Percentiles rank a stretch among this genome's conserved stretches.
Evolutionary conservation across 768 basidiomycete genomes (phyloP).

Genomic region (Russula sp.): DNA sequence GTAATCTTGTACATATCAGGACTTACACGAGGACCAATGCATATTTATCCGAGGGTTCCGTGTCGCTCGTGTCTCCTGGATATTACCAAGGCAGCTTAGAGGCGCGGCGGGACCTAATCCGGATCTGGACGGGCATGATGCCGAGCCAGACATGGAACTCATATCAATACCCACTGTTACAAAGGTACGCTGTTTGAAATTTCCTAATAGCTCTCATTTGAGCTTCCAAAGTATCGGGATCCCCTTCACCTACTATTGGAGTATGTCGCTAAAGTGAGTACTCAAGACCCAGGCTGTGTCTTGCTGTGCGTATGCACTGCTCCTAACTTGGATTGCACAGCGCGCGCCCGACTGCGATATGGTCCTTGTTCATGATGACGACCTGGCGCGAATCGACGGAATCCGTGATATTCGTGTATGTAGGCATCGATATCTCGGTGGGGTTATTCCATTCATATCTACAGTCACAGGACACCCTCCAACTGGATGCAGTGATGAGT

Average conservation of each 20-base stretch:
- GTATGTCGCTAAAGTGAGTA: background rate
- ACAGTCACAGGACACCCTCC: background rate
- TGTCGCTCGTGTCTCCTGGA: background rate
- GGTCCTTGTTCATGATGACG: slow-evolving; percentile 4
- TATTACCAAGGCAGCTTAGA: background rate
- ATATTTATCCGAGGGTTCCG: background rate
- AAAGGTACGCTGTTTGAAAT: no score
- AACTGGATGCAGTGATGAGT: no score
- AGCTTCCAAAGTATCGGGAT: slow-evolving; percentile 1
- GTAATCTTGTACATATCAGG: background rate
- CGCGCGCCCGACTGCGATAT: background rate
- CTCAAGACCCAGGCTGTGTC: no score
- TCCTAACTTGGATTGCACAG: background rate
- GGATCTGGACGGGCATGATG: background rate
- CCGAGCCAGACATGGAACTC: background rate
- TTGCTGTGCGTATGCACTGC: no score
- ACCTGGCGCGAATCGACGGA: background rate
- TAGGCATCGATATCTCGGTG: no score
- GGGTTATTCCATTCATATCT: no score
- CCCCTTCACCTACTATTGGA: background rate
- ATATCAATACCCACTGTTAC: background rate
- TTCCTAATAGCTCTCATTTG: background rate
- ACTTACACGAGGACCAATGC: background rate
- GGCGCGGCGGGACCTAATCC: background rate
- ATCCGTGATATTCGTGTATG: no score